Evolutionary conservation across 1,284 basidiomycete genomes (phyloP), one percentile per base, ranked within the genome.

Genomic region (Somion occarium): DNA sequence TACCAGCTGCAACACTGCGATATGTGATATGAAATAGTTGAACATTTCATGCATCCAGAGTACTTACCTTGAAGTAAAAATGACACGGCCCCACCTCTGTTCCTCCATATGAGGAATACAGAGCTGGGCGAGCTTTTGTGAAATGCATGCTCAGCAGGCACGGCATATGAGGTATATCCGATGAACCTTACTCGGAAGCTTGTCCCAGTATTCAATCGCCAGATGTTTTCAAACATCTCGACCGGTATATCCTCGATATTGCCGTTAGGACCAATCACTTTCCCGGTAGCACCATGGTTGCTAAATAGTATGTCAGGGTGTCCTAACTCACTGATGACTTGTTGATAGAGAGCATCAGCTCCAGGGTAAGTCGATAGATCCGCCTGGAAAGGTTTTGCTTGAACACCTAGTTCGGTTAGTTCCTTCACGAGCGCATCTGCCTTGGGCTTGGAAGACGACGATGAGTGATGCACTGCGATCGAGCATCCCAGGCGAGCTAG

Each of bases 401-500:
- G 69, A 0, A 57, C 51, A 5, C 55, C 56, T 7, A 67, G 56
- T 1, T 59, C 47, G 18, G 57, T 53, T 1, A 80, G 57, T 44
- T 74, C 65, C 2, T 58, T 37, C n/a, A 74, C 70, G 13, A 80
- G 68, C 3, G 63, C 63, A 1, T 67, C 61, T 0, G 69, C 69
- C 18, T 59, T 63, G 0, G 68, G 71, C 48, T 66, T 64, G 1
- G 56, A 63, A 34, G 61, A 55, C 5, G 72, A 64, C 1, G 71
- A 64, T 49, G 72, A 66, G 61, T 77, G 78, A 60, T 80, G 78
- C 18, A 80, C 69, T 5, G 79, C 79, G 56, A 80, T 74, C 23
- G 70, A 72, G 52, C 75, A 74, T 2, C 78, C 78, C 15, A 63
- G 69, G 1, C 64, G 58, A 1, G 75, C 78, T 18, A 81, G 67